Percentiles rank a stretch among this genome's conserved stretches.
These are phyloP conservation scores for Talaromyces adpressus DNA, from an alignment of 495 filamentous ascomycete species.

Conservation along the genomic window DNA sequence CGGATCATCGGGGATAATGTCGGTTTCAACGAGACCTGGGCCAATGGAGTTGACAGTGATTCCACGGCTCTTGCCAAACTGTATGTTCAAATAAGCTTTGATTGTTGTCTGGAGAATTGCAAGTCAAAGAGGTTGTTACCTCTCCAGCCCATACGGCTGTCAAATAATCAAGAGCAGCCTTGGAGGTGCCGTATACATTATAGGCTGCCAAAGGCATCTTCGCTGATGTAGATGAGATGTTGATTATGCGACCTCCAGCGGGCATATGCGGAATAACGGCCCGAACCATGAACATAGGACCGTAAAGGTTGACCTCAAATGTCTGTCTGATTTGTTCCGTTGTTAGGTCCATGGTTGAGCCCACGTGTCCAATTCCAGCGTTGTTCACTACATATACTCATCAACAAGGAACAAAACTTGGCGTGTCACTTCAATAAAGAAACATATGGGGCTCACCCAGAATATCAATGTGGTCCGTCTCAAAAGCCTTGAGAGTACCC, in stretches of 20 bases:
- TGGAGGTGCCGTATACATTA: not conserved
- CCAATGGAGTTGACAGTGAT: not conserved
- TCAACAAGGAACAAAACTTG: not conserved
- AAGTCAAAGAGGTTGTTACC: not conserved
- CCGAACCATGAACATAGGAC: conserved; percentile 17
- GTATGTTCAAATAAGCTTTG: not conserved
- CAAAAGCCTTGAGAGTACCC: conserved; percentile 12
- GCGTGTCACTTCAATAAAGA: not conserved
- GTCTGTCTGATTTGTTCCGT: not conserved
- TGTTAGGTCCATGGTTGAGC: not conserved
- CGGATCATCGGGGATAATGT: not conserved
- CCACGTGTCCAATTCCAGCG: not conserved
- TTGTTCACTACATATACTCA: not conserved
- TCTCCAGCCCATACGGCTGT: not conserved
- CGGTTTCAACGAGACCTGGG: not conserved
- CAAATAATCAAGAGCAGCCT: not conserved
- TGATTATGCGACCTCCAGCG: conserved; percentile 22
- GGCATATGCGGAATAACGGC: conserved; percentile 21
- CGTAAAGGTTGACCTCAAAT: conserved; percentile 16
- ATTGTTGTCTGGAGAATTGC: not conserved
- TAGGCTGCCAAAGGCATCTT: not conserved
- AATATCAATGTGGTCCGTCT: conserved; percentile 18
- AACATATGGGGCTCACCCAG: conserved; percentile 3
- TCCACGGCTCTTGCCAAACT: not conserved
- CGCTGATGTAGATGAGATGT: conserved; percentile 23